phyloP scores from a whole-genome alignment of 83 land plant species.

The Thuja plicata region DNA sequence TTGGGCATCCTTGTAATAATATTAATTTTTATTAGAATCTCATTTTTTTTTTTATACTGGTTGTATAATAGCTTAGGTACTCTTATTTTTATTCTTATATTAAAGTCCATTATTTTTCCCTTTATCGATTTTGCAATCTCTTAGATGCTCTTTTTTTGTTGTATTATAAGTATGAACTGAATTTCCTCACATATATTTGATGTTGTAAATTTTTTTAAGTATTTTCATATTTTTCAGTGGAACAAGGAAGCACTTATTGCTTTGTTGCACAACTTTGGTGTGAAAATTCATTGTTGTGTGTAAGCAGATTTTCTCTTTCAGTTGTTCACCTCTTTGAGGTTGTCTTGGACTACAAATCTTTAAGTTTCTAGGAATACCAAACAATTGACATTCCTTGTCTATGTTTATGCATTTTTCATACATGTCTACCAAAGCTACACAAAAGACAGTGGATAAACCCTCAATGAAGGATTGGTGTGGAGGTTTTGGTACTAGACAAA shows the following conservation, averaged over 20 bases:
- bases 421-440: conserved; percentile 55
- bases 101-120: not conserved
- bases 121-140: not conserved
- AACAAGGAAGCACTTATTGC: not conserved
- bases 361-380: no score
- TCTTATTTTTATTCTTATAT: not conserved
- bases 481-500: conserved; percentile 92
- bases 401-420: no score
- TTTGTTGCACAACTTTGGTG: not conserved
- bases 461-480: conserved; percentile 98
- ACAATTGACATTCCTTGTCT: no score
- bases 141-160: not conserved
- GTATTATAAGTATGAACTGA: not conserved
- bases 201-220: not conserved
- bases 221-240: not conserved
- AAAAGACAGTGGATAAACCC: conserved; percentile 96
- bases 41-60: not conserved
- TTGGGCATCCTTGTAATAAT: not conserved
- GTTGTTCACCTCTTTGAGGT: not conserved
- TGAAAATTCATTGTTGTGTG: not conserved
- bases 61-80: not conserved
- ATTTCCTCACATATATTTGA: not conserved
- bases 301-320: not conserved
- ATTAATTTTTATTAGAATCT: not conserved
- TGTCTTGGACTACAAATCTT: no score